Base-by-base conservation (phyloP, 768 basidiomycete species). In the Tubosaeta brunneosetosa region DNA sequence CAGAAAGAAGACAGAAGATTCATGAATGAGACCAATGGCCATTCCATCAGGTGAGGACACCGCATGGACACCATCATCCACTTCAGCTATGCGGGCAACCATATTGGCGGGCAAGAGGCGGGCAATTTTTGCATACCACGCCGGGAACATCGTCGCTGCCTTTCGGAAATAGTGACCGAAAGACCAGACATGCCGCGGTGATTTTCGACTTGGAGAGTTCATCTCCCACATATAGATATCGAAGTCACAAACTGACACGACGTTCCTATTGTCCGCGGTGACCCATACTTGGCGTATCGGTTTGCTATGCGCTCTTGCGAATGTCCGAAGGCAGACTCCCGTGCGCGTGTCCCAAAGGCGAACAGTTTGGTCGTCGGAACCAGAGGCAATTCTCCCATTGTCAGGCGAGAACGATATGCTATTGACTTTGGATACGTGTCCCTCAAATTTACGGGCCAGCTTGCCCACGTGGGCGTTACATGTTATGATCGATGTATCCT, bases 341-440 rank as follows among this genome's bases (percentile, higher is more conserved):
- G 65, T 59, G 19, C 38, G 49, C 22, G 51, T 49, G 17, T 64
- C 61, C 65, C 65, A 66, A 12, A 65, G 52, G 36, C 65, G 66
- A 29, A 65, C 43, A 3, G 49, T 54, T 25, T 48, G 56, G 25
- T 66, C 65, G 10, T 54, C 37, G 6, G 63, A 67, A 9, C 58
- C 61, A 0, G 65, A 66, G 3, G 53, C 61, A 27, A 66, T 57
- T 26, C 37, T 53, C 27, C 2, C 44, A 7, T 34, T 44, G 34
- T 67, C 56, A 22, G 49, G 44, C 3, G 66, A 66, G 44, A 67
- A 60, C 7, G 65, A 47, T 27, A 66, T 52, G 31, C 36, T 55
- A 11, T 56, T 59, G 17, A 66, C 53, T 40, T 43, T 44, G 17
- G 55, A 48, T 14, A 38, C 47, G 43, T 66, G 63, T 7, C 63